Base-by-base conservation (phyloP, 805 yeast species). In the Priceomyces medius region DNA sequence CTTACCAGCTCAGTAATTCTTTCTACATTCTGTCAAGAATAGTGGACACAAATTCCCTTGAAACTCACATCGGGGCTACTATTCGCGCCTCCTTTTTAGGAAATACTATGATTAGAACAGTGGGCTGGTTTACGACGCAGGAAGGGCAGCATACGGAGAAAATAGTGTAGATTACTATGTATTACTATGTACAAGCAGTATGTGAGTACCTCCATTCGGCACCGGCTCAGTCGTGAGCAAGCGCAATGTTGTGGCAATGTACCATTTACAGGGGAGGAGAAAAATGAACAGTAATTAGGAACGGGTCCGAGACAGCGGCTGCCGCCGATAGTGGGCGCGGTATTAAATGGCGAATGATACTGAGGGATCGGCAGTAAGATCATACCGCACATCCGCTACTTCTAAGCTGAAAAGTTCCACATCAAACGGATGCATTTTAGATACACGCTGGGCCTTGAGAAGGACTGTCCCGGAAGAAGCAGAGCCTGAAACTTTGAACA, bases 381-480 rank as follows among this genome's bases (percentile, higher is more conserved):
- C 64, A 20, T 57, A 37, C 12, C 44, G 36, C 5, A 51, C 56
- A 29, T 55, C 62, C 16, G 47, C 47, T 20, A 58, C 52, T 27
- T 45, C 56, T 50, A 70, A 57, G 13, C 50, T 43, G 51, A 66
- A 64, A 26, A 58, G 59, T 33, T 64, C 59, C 19, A 70, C 57
- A 17, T 61, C 57, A 44, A 70, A 69, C 7, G 72, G 74, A 36
- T 78, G 79, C 35, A 69, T 66, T 48, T 77, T 75, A 38, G 78
- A 72, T 29, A 76, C 78, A 60, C 91, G 77, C 42, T 76, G 75
- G n/a, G 96, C 96, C 44, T 77, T 75, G 59, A 93, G 76, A 31
- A 80, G 77, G 47, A 76, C 70, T 13, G 79, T 82, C 2, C 77
- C 77, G 4, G 63, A 56, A 13, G 69, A 73, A 49, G 74, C 73